Evolutionary conservation across 176 grass and related monocot genomes (phyloP), one percentile per base, ranked within the genome.

Genomic region (Saccharum officinarum): DNA sequence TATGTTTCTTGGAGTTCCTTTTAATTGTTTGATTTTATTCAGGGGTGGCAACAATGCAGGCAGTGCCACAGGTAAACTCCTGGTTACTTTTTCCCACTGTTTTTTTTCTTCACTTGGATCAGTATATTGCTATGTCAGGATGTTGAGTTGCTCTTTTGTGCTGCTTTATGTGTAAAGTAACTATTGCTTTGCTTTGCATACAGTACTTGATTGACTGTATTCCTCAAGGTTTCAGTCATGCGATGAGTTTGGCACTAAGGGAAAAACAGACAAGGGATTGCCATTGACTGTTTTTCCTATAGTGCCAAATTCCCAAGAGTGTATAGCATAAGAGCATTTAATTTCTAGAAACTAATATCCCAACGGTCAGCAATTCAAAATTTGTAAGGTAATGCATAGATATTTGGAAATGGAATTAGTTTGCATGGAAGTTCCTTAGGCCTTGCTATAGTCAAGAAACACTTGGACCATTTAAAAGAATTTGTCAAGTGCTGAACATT

Each of bases 31-130:
- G 12, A 64, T 76, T 92, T 84, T 10, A 79, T 94, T 69, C 83
- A 99, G 97, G 92, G 90, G 74, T 84, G 90, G 88, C 78, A 89
- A 86, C 62, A 92, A 90, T 79, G 84, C 86, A 65, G 90, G 82
- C 79, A 75, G 71, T 50, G 88, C 76, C 2, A 71, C 97, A 90
- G 97, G 97, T 97, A 92, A 0, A 71, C 40, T 63, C 15, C 42
- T 20, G 33, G 17, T 69, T 75, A 20, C 46, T 69, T 78, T 73
- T 44, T 33, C 9, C 5, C n/a, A 36, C 17, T 22, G 20, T 78
- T 73, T 49, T 20, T 71, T 62, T 67, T 7, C 20, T 82, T 77
- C 8, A 16, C 45, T 60, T 47, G 74, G 31, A 71, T 71, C 34
- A 55, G 12, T 54, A 36, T 82, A 44, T 85, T 7, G 15, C 30